These are phyloP conservation scores for Periglandula ipomoeae DNA, from an alignment of 2,329 filamentous ascomycete genomes.

Conservation along the genomic window DNA sequence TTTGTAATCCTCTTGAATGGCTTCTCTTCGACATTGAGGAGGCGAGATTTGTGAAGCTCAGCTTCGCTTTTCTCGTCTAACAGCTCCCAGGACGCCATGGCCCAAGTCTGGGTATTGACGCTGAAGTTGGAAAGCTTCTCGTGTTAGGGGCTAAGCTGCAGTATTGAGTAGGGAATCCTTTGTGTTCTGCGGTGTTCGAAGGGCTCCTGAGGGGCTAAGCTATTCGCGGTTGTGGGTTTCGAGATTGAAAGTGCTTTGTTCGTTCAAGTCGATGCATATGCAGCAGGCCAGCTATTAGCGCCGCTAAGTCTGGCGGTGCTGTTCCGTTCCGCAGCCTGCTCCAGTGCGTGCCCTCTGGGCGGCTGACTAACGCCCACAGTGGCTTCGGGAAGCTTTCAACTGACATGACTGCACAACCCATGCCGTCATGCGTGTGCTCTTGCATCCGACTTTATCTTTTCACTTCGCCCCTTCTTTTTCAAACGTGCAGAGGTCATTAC, in stretches of 20 bases:
- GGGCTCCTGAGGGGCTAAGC: too few species aligned
- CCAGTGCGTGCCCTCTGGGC: not conserved
- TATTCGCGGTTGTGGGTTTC: too few species aligned
- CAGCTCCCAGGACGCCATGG: conserved; percentile 49
- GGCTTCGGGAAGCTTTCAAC: not conserved
- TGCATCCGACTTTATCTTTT: not conserved
- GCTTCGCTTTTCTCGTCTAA: conserved; percentile 70
- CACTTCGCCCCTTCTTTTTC: not conserved
- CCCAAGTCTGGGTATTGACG: conserved; percentile 1
- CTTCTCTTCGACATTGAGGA: conserved; percentile 84
- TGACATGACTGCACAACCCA: too few species aligned
- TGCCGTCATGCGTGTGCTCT: not conserved
- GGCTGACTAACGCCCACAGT: not conserved
- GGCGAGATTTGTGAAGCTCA: conserved; percentile 76
- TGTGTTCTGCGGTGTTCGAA: too few species aligned
- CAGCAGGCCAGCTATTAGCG: too few species aligned
- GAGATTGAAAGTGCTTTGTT: too few species aligned
- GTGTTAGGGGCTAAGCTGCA: too few species aligned
- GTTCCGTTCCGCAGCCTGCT: too few species aligned
- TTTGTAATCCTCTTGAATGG: conserved; percentile 85
- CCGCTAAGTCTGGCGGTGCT: too few species aligned
- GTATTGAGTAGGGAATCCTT: too few species aligned
- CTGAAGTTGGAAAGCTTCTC: too few species aligned
- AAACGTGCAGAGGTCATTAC: not conserved
- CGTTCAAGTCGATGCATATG: too few species aligned